Conservation (phyloP, 441 rosid genomes). For the Arabidopsis hybrid region DNA sequence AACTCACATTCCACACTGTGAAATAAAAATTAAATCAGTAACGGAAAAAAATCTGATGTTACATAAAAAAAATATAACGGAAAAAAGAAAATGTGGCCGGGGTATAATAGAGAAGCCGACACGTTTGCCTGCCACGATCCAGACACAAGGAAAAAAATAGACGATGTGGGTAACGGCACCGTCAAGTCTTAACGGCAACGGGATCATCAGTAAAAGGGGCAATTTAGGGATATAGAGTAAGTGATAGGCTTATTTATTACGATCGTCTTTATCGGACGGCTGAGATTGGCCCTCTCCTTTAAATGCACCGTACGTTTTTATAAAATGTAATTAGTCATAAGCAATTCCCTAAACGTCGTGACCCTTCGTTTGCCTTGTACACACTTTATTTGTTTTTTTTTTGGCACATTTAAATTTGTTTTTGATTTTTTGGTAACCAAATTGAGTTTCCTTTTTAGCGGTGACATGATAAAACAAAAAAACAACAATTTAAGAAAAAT, state of each 20-base stretch:
- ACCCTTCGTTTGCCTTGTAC: slow-evolving; percentile 19
- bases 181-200: slow-evolving; percentile 44
- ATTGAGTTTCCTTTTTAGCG: slow-evolving; percentile 29
- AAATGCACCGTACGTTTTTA: slow-evolving; percentile 26
- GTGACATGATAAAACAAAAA: slow-evolving; percentile 22
- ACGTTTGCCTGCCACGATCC: slow-evolving; percentile 70
- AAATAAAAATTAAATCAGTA: not conserved
- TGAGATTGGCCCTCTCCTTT: slow-evolving; percentile 17
- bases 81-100: slow-evolving; percentile 37
- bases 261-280: slow-evolving; percentile 30
- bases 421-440: slow-evolving; percentile 10
- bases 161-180: slow-evolving; percentile 43
- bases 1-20: not conserved
- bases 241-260: slow-evolving; percentile 17
- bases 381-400: not conserved
- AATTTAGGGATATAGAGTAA: not conserved
- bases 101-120: slow-evolving; percentile 50
- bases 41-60: not conserved
- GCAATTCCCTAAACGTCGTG: not conserved
- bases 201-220: not conserved
- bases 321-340: not conserved
- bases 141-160: slow-evolving; percentile 48
- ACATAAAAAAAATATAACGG: not conserved
- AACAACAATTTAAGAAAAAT: slow-evolving; percentile 1
- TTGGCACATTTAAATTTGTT: not conserved